Conservation (phyloP, 192 early-diverging fungal species). For the Entomortierella beljakovae region DNA sequence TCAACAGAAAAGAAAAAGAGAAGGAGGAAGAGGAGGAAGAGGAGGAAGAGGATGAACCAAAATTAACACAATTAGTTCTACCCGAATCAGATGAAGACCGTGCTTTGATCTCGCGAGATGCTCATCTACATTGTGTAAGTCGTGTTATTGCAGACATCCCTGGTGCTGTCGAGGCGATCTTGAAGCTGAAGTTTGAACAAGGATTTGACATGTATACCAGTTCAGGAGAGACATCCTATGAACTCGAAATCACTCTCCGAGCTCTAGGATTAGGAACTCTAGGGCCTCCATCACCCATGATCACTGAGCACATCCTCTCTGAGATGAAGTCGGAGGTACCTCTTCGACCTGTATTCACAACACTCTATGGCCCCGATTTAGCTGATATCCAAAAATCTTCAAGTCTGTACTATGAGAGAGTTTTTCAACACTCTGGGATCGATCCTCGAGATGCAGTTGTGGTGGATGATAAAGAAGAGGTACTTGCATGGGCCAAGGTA, state of each 20-base stretch:
- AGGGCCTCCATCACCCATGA: not conserved
- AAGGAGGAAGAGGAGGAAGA: not conserved
- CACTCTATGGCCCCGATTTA: constrained; percentile 40
- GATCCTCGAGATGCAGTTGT: constrained; percentile 25
- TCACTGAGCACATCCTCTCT: not conserved
- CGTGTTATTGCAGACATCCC: constrained; percentile 27
- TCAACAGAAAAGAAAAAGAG: not conserved
- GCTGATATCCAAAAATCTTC: constrained; percentile 23
- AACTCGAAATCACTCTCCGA: constrained; percentile 28
- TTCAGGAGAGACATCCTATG: constrained; percentile 21
- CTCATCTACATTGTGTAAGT: constrained; percentile 16
- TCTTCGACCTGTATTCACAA: constrained; percentile 23
- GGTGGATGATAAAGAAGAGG: constrained; percentile 46
- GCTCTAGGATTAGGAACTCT: constrained; percentile 21
- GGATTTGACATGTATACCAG: constrained; percentile 40
- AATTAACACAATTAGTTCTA: constrained; percentile 1
- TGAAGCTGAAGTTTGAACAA: constrained; percentile 21
- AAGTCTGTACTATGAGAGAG: constrained; percentile 20
- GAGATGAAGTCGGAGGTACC: not conserved
- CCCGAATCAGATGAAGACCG: constrained; percentile 29
- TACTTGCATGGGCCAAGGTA: constrained; percentile 42
- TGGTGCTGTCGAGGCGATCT: constrained; percentile 38
- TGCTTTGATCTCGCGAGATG: constrained; percentile 10
- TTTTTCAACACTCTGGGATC: constrained; percentile 24
- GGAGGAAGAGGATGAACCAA: not conserved